A percentile compares a stretch with the other conserved stretches of the same genome.
Conservation (phyloP, 2,329 filamentous ascomycete genomes). For the Orbilia blumenaviensis region DNA sequence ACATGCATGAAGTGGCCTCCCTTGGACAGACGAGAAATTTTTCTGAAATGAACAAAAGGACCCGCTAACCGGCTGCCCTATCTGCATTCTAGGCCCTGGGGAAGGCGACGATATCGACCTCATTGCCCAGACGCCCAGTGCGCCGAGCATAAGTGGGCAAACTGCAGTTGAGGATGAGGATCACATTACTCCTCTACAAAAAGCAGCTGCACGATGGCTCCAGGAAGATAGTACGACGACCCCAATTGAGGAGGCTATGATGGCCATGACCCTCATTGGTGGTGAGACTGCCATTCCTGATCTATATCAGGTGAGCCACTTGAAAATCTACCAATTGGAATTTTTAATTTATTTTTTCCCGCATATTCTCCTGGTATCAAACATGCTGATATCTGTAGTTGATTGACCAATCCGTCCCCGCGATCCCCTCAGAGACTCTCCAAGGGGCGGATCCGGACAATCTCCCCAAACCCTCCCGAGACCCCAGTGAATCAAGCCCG, state of each 20-base stretch:
- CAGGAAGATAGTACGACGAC: conserved; percentile 42
- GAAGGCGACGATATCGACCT: conserved; percentile 15
- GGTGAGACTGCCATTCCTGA: conserved; percentile 46
- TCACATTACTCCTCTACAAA: conserved; percentile 23
- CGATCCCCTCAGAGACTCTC: conserved; percentile 36
- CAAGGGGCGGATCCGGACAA: conserved; percentile 31
- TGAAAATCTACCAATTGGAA: neutral
- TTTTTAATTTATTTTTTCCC: too few relatives aligned
- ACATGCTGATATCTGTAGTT: conserved; percentile 6
- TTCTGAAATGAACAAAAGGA: neutral
- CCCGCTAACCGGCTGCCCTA: conserved; percentile 1
- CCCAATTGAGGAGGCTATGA: conserved; percentile 48
- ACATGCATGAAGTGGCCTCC: neutral
- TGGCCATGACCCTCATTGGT: conserved; percentile 50
- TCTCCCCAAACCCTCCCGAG: neutral
- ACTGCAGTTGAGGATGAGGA: conserved; percentile 1
- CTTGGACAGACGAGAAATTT: too few relatives aligned
- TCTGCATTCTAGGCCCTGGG: neutral
- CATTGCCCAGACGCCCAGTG: conserved; percentile 37
- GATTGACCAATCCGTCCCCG: conserved; percentile 42
- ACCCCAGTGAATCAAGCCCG: neutral
- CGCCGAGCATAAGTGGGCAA: conserved; percentile 26
- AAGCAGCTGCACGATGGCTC: conserved; percentile 31
- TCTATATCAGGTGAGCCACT: conserved; percentile 25
- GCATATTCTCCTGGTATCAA: too few relatives aligned